Evolutionary conservation across 1,284 basidiomycete genomes (phyloP).

Genomic region (Ganoderma leucocontextum): DNA sequence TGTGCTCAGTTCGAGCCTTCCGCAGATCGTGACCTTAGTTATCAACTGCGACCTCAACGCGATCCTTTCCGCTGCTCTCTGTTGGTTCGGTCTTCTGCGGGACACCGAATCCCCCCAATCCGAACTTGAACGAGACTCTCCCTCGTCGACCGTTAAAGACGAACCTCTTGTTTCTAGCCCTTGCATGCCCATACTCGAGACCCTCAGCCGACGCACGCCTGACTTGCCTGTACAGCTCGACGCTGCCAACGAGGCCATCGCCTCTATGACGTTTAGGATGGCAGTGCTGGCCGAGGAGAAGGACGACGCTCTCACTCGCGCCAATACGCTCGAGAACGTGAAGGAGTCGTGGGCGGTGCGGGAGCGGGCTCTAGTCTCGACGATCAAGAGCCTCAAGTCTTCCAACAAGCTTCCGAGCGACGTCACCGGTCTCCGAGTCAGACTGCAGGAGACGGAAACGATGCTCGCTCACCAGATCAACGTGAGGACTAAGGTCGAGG

Average conservation of each 20-base stretch:
- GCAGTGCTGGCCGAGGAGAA: not conserved
- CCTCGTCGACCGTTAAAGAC: not conserved
- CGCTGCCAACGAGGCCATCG: not conserved
- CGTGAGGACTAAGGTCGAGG: not conserved
- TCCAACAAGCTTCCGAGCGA: not conserved
- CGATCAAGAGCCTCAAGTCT: not conserved
- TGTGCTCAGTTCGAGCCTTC: not conserved
- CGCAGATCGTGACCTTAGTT: not conserved
- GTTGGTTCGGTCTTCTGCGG: not conserved
- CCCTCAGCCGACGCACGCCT: not conserved
- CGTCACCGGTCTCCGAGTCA: not conserved
- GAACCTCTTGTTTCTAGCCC: not conserved
- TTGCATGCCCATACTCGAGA: not conserved
- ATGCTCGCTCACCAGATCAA: constrained; percentile 5
- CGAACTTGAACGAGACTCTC: too few relatives aligned
- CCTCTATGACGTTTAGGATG: not conserved
- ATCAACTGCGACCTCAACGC: not conserved
- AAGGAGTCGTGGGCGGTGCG: constrained; percentile 9
- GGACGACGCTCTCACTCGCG: constrained; percentile 4
- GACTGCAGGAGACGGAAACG: not conserved
- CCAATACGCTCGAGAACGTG: constrained; percentile 5
- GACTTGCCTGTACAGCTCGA: not conserved
- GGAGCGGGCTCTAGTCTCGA: constrained; percentile 1
- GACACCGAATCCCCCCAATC: not conserved
- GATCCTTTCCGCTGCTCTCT: not conserved